These are phyloP conservation scores for Aschersonia sp. DNA, from an alignment of 2,329 filamentous ascomycete genomes.

Conservation along the genomic window DNA sequence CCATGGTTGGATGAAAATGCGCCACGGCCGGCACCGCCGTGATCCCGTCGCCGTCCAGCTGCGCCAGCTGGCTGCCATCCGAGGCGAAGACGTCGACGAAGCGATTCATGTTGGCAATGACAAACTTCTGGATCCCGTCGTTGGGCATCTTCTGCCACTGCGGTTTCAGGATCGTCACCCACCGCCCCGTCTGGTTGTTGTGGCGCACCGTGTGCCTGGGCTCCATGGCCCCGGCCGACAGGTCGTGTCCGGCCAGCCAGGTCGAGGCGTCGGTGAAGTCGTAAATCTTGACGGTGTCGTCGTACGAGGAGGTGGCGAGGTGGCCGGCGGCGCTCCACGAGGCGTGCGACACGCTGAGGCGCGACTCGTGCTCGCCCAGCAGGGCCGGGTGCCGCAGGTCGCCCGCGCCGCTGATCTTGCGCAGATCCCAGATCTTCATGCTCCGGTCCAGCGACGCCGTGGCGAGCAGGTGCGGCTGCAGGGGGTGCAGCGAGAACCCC, in stretches of 20 bases:
- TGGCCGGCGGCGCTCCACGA: constrained; percentile 78
- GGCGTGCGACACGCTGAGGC: constrained; percentile 80
- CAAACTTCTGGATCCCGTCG: constrained; percentile 74
- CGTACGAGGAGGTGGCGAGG: constrained; percentile 83
- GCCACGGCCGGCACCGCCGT: constrained; percentile 89
- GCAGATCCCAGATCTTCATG: constrained; percentile 82
- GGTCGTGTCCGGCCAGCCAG: constrained; percentile 43
- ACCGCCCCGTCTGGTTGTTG: constrained; percentile 91
- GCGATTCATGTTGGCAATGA: constrained; percentile 93
- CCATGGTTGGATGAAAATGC: constrained; percentile 71
- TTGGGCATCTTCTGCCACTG: constrained; percentile 77
- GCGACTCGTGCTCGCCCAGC: constrained; percentile 68
- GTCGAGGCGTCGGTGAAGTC: constrained; percentile 49
- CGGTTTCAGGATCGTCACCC: constrained; percentile 70
- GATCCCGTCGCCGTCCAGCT: constrained; percentile 77
- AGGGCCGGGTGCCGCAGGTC: constrained; percentile 49
- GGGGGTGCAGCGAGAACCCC: constrained; percentile 73
- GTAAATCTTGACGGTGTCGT: constrained; percentile 90
- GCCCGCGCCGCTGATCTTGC: constrained; percentile 56
- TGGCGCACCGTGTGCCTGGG: constrained; percentile 59
- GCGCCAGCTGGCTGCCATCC: constrained; percentile 74
- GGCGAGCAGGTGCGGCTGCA: constrained; percentile 67
- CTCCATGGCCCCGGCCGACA: constrained; percentile 49
- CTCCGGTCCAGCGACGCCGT: constrained; percentile 84
- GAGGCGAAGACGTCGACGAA: constrained; percentile 85